Evolutionary conservation across 2,329 filamentous ascomycete genomes (phyloP).

Genomic region (Purpureocillium takamizusanense): DNA sequence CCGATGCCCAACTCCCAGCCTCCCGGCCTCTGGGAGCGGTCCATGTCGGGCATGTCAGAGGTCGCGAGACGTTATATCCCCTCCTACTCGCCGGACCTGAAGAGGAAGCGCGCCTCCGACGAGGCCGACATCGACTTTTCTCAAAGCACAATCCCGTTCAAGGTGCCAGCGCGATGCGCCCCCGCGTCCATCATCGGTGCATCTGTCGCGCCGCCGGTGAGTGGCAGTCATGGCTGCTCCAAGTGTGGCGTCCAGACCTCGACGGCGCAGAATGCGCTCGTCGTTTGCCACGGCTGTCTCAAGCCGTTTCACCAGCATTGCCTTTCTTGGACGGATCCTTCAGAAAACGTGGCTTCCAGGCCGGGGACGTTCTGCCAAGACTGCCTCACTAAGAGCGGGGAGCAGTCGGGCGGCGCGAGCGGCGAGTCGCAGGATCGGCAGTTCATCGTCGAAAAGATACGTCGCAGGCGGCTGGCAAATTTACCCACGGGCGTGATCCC

Average conservation of each 20-base stretch:
- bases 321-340: constrained; percentile 5
- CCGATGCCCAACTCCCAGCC: constrained; percentile 2
- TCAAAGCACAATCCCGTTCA: constrained; percentile 21
- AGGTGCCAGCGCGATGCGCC: constrained; percentile 5
- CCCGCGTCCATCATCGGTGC: neutral
- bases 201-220: neutral
- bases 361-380: constrained; percentile 10
- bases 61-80: neutral
- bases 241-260: constrained; percentile 10
- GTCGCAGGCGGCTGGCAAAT: constrained; percentile 20
- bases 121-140: constrained; percentile 17
- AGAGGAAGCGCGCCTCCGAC: constrained; percentile 18
- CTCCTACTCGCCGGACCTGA: constrained; percentile 7
- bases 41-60: neutral
- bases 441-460: constrained; percentile 19
- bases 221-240: constrained; percentile 1
- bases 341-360: neutral
- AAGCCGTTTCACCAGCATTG: constrained; percentile 16
- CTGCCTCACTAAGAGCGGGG: constrained; percentile 5
- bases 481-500: constrained; percentile 22
- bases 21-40: neutral
- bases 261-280: constrained; percentile 3
- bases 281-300: constrained; percentile 13
- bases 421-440: constrained; percentile 9
- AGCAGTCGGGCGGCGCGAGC: constrained; percentile 4